A percentile compares a stretch with the other conserved stretches of the same genome.
Conservation (phyloP, 305 asterid genomes). For the Monarda citriodora region DNA sequence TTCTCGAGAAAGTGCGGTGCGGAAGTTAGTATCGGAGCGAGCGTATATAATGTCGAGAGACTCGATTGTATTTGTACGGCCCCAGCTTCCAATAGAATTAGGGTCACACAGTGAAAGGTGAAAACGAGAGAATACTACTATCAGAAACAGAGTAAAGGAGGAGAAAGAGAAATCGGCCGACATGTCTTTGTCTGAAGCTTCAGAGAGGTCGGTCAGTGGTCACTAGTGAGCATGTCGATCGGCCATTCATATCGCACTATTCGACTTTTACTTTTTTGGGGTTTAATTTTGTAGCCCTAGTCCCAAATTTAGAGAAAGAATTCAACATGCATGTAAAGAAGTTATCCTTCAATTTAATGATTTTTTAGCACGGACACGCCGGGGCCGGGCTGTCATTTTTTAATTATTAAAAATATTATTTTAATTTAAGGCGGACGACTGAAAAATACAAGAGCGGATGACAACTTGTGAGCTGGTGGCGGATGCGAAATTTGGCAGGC, state of each 20-base stretch:
- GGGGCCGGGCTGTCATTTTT: too few species aligned
- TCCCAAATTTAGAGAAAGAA: too few species aligned
- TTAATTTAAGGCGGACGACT: too few species aligned
- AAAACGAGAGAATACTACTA: background rate
- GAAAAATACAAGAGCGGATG: too few species aligned
- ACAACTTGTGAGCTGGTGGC: too few species aligned
- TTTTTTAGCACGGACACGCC: too few species aligned
- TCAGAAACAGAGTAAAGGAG: background rate
- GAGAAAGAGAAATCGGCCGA: background rate
- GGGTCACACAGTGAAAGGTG: background rate
- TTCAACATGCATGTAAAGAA: too few species aligned
- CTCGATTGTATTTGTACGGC: background rate
- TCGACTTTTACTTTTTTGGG: background rate
- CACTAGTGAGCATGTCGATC: background rate
- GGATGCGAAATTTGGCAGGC: too few species aligned
- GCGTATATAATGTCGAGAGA: too few species aligned
- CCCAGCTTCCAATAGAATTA: background rate
- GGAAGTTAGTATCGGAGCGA: background rate
- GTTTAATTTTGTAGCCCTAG: too few species aligned
- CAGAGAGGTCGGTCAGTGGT: slow-evolving; percentile 1
- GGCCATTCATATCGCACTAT: background rate
- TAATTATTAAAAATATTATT: too few species aligned
- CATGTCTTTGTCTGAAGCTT: background rate
- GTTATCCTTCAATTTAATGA: too few species aligned
- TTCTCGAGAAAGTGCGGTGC: background rate